Conservation (phyloP, 2,329 filamentous ascomycete genomes). For the Delphinella strobiligena region DNA sequence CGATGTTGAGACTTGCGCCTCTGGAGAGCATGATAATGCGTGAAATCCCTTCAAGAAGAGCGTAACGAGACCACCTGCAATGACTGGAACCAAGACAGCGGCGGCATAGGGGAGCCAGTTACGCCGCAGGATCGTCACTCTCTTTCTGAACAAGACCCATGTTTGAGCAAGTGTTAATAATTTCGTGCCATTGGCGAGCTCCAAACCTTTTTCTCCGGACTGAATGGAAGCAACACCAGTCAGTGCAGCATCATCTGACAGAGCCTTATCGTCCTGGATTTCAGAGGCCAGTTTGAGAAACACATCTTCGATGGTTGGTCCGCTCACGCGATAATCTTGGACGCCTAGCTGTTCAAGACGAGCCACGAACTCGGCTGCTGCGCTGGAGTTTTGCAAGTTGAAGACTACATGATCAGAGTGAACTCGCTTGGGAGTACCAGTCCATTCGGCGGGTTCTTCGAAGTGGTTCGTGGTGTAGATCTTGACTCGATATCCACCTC, state of each 20-base stretch:
- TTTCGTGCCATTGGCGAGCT: conserved; percentile 54
- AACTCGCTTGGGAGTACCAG: conserved; percentile 26
- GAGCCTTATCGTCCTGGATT: conserved; percentile 35
- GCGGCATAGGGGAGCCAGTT: conserved; percentile 67
- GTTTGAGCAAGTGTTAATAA: conserved; percentile 61
- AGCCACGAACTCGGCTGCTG: conserved; percentile 60
- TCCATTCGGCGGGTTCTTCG: conserved; percentile 23
- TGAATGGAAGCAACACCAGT: conserved; percentile 5
- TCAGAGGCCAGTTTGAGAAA: conserved; percentile 81
- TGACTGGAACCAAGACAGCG: conserved; percentile 65
- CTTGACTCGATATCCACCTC: conserved; percentile 75
- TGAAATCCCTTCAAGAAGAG: conserved; percentile 55
- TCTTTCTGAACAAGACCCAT: conserved; percentile 64
- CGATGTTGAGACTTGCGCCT: conserved; percentile 16
- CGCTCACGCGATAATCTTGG: conserved; percentile 70
- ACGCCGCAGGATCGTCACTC: conserved; percentile 61
- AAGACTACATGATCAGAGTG: conserved; percentile 64
- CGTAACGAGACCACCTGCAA: conserved; percentile 67
- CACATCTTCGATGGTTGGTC: conserved; percentile 85
- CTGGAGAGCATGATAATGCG: conserved; percentile 35
- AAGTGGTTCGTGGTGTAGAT: conserved; percentile 47
- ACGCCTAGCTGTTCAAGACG: conserved; percentile 55
- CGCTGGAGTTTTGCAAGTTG: conserved; percentile 53
- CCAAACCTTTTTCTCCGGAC: conserved; percentile 17
- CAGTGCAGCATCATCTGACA: conserved; percentile 12